Evolutionary conservation across 768 basidiomycete genomes (phyloP).

Genomic region (Lyophyllum semitale): DNA sequence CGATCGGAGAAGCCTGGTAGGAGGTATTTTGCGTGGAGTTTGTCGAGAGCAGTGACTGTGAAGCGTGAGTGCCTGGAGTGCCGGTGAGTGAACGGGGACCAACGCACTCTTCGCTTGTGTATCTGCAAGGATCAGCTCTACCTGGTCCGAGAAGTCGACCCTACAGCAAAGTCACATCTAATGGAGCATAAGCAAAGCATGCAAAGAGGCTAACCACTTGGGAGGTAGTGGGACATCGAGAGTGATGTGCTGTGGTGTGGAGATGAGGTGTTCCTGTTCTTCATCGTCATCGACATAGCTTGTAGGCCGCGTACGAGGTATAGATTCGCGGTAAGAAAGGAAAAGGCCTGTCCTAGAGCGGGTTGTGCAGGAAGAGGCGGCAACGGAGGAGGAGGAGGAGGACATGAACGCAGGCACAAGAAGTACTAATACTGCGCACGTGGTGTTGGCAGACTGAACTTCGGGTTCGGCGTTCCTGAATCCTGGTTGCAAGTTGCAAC

Average conservation of each 20-base stretch:
- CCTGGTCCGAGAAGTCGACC: conserved; percentile 92
- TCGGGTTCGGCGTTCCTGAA: background rate
- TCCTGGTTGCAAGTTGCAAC: too few relatives aligned
- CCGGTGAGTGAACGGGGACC: conserved; percentile 14
- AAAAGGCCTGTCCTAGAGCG: conserved; percentile 92
- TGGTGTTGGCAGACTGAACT: conserved; percentile 3
- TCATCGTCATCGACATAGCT: conserved; percentile 55
- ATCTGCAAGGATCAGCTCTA: conserved; percentile 73
- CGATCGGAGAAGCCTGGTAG: conserved; percentile 97
- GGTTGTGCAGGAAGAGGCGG: conserved; percentile 46
- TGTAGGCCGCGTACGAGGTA: conserved; percentile 40
- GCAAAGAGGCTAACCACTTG: conserved; percentile 62
- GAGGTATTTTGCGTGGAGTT: conserved; percentile 93
- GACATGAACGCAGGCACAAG: conserved; percentile 15
- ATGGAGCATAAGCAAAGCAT: conserved; percentile 21
- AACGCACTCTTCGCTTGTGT: conserved; percentile 78
- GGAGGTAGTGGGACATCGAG: conserved; percentile 76
- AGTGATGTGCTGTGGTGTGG: conserved; percentile 41
- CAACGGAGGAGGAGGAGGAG: conserved; percentile 7
- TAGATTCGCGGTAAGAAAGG: conserved; percentile 89
- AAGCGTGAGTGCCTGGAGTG: conserved; percentile 12
- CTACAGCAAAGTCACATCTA: conserved; percentile 41
- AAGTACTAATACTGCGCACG: conserved; percentile 15
- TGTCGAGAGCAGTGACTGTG: conserved; percentile 86
- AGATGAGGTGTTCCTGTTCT: conserved; percentile 70